Evolutionary conservation across 768 basidiomycete species (phyloP).

Genomic region (Dacryopinax spathularia): DNA sequence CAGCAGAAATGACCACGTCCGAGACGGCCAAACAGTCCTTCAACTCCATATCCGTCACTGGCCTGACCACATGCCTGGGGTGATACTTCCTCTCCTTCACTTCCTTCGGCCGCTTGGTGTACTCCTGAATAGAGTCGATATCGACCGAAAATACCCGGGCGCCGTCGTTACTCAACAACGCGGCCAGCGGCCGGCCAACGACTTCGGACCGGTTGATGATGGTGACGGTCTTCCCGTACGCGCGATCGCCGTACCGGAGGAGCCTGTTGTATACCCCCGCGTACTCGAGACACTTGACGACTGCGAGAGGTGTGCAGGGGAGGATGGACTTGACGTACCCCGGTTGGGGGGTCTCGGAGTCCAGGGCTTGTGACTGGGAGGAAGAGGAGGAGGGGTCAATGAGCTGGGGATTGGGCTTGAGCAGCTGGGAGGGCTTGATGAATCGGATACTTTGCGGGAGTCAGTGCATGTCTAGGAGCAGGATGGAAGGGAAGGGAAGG

Average conservation of each 20-base stretch:
- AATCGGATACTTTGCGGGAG: slow-evolving; percentile 64
- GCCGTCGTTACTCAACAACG: slow-evolving; percentile 89
- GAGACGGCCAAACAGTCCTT: slow-evolving; percentile 69
- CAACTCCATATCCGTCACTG: slow-evolving; percentile 44
- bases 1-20: slow-evolving; percentile 90
- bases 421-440: slow-evolving; percentile 56
- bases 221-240: slow-evolving; percentile 82
- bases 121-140: slow-evolving; percentile 93
- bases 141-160: slow-evolving; percentile 91
- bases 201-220: slow-evolving; percentile 98
- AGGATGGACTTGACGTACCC: slow-evolving; percentile 92
- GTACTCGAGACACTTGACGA: slow-evolving; percentile 88
- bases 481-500: slow-evolving; percentile 6
- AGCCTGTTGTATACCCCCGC: slow-evolving; percentile 86
- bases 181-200: slow-evolving; percentile 91
- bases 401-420: slow-evolving; percentile 18
- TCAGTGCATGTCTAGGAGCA: slow-evolving; percentile 13
- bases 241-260: slow-evolving; percentile 85
- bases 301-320: slow-evolving; percentile 91
- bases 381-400: slow-evolving; percentile 17
- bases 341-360: slow-evolving; percentile 48
- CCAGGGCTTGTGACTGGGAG: neutral
- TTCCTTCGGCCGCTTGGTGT: slow-evolving; percentile 65
- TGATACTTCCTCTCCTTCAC: slow-evolving; percentile 44
- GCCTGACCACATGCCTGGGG: slow-evolving; percentile 69